Evolutionary conservation across 2,329 filamentous ascomycete species (phyloP).

Genomic region (Ascochyta clinopodiicola): DNA sequence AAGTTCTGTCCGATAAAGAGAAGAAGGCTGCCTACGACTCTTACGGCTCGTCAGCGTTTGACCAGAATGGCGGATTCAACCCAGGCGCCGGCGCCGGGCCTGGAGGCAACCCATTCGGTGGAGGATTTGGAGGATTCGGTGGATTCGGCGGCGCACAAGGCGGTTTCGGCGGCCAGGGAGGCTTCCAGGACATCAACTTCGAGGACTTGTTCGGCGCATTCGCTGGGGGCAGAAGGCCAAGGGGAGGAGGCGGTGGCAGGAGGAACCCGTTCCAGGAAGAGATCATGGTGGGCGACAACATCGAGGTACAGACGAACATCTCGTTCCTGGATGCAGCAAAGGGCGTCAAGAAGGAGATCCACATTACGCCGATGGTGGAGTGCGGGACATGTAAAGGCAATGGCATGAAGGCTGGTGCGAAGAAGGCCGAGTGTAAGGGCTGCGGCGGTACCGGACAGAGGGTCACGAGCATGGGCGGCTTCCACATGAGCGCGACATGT

Average conservation of each 20-base stretch:
- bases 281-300: slow-evolving; percentile 90
- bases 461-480: slow-evolving; percentile 90
- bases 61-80: slow-evolving; percentile 76
- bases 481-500: slow-evolving; percentile 95
- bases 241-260: slow-evolving; percentile 54
- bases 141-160: slow-evolving; percentile 58
- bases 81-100: slow-evolving; percentile 68
- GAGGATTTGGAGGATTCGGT: slow-evolving; percentile 57
- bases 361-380: slow-evolving; percentile 78
- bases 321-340: slow-evolving; percentile 97
- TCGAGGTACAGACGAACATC: slow-evolving; percentile 91
- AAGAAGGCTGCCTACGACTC: slow-evolving; percentile 93
- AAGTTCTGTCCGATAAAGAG: slow-evolving; percentile 88
- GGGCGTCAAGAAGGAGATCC: slow-evolving; percentile 86
- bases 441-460: slow-evolving; percentile 88
- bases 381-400: slow-evolving; percentile 85
- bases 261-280: slow-evolving; percentile 78
- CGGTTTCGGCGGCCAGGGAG: slow-evolving; percentile 69
- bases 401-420: slow-evolving; percentile 81
- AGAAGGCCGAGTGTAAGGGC: slow-evolving; percentile 73
- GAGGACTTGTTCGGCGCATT: slow-evolving; percentile 95
- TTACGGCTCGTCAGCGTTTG: slow-evolving; percentile 81
- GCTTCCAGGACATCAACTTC: slow-evolving; percentile 90
- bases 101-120: slow-evolving; percentile 67
- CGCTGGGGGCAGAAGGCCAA: slow-evolving; percentile 63